These are phyloP conservation scores for Madurella mycetomatis DNA, from an alignment of 2,329 filamentous ascomycete genomes.

Conservation along the genomic window DNA sequence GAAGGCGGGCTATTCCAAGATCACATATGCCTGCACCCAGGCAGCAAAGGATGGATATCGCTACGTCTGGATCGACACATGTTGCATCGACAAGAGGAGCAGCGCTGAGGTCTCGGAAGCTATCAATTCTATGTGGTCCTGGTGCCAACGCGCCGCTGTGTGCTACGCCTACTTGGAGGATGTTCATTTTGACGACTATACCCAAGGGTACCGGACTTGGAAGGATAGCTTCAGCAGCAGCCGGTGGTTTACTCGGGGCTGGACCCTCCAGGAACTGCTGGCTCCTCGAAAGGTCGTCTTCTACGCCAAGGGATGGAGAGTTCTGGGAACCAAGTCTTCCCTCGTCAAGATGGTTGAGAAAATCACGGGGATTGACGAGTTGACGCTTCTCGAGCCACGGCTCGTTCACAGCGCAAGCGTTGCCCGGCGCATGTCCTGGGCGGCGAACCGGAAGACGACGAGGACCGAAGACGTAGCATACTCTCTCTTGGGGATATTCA, in stretches of 20 bases:
- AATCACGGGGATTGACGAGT: slow-evolving; percentile 20
- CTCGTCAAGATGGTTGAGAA: slow-evolving; percentile 16
- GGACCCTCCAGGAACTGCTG: slow-evolving; percentile 24
- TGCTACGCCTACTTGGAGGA: slow-evolving; percentile 35
- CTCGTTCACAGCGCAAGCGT: slow-evolving; percentile 20
- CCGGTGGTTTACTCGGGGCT: slow-evolving; percentile 23
- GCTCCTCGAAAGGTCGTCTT: slow-evolving; percentile 21
- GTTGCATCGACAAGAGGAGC: slow-evolving; percentile 35
- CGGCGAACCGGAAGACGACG: slow-evolving; percentile 31
- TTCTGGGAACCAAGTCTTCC: slow-evolving; percentile 22
- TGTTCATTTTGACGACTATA: slow-evolving; percentile 22
- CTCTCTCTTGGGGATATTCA: slow-evolving; percentile 41
- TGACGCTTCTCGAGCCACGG: slow-evolving; percentile 19
- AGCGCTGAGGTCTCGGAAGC: slow-evolving; percentile 34
- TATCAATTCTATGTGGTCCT: slow-evolving; percentile 36
- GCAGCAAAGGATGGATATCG: slow-evolving; percentile 24
- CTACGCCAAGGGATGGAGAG: slow-evolving; percentile 24
- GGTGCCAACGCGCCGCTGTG: slow-evolving; percentile 27
- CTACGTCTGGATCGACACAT: slow-evolving; percentile 37
- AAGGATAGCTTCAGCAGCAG: slow-evolving; percentile 19
- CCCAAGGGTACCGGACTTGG: slow-evolving; percentile 15
- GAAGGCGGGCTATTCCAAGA: slow-evolving; percentile 33
- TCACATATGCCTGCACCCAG: slow-evolving; percentile 30
- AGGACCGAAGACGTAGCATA: slow-evolving; percentile 41
- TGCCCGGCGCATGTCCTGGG: slow-evolving; percentile 40